Evolutionary conservation across 2,329 filamentous ascomycete genomes (phyloP), one percentile per base, ranked within the genome.

Genomic region (Lasiodiplodia gonubiensis): DNA sequence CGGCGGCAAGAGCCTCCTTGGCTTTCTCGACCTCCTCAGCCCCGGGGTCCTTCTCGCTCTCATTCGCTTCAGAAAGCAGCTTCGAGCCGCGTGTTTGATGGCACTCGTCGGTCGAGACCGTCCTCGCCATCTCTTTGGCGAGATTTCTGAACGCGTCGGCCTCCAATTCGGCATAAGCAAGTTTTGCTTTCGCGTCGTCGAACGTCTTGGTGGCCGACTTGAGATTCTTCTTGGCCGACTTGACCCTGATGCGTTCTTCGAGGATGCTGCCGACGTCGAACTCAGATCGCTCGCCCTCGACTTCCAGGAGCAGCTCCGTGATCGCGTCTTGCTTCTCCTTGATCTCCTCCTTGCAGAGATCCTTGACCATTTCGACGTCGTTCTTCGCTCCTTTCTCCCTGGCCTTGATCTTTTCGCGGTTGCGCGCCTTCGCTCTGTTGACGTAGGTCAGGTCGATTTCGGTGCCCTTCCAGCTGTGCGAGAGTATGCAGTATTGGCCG

Each of bases 31-130:
- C 35, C 37, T 49, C 33, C 21, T 39, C 67, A 39, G 68, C 67
- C 64, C 49, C 25, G 57, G 57, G 67, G 49, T 70, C 52, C 61
- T 46, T 51, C 33, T 49, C 53, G 16, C 65, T 42, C 49, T 51
- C 49, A 25, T 64, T 23, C 69, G 66, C 67, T 68, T 68, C 65
- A 57, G 69, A 48, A 57, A 64, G 68, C 57, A 12, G 14, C 6
- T 55, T 23, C n/a, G 25, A 3, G 10, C 18, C n/a, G 6, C 4
- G 25, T 4, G 11, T 11, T 12, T 18, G 8, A 3, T 33, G 8
- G 23, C 27, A n/a, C 21, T 14, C 5, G 2, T 30, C 53, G 18
- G 23, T 8, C 10, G 27, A 21, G 53, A 55, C 14, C 1, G n/a
- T 55, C 2, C 39, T 14, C 12, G 2, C 53, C 53, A 55, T 55